phyloP scores from a whole-genome alignment of 768 basidiomycete species.

The Sporobolomyces pararoseus region DNA sequence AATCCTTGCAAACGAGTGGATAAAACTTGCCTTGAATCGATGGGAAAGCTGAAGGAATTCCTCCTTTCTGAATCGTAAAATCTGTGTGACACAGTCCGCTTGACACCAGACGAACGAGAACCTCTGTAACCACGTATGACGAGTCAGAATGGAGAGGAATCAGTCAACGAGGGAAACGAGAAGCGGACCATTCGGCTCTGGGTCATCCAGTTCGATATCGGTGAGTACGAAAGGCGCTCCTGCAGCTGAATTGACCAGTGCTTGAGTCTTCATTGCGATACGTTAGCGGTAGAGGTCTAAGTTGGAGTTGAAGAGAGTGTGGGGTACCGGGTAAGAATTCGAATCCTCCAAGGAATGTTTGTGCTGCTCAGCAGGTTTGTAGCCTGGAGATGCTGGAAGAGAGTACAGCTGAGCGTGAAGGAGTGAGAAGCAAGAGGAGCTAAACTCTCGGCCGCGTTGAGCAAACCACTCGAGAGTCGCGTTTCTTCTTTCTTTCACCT shows the following conservation, averaged over 20 bases:
- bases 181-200: conserved; percentile 15
- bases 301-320: neutral
- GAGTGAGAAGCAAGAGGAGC: no score
- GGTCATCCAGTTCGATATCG: conserved; percentile 35
- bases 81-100: conserved; percentile 42
- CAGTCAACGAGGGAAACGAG: no score
- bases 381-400: no score
- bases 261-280: conserved; percentile 27
- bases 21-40: conserved; percentile 13
- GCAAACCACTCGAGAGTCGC: neutral
- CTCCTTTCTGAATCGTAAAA: conserved; percentile 8
- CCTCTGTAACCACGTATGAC: conserved; percentile 19
- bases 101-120: conserved; percentile 33
- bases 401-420: no score
- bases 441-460: neutral
- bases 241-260: neutral
- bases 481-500: conserved; percentile 1
- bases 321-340: no score
- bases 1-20: no score
- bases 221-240: conserved; percentile 17
- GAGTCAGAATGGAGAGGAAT: no score
- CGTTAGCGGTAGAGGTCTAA: neutral
- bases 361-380: no score
- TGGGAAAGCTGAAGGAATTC: conserved; percentile 26
- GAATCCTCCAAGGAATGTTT: no score